Conservation (phyloP, 768 basidiomycete genomes). For the Pulveroboletus sp. region DNA sequence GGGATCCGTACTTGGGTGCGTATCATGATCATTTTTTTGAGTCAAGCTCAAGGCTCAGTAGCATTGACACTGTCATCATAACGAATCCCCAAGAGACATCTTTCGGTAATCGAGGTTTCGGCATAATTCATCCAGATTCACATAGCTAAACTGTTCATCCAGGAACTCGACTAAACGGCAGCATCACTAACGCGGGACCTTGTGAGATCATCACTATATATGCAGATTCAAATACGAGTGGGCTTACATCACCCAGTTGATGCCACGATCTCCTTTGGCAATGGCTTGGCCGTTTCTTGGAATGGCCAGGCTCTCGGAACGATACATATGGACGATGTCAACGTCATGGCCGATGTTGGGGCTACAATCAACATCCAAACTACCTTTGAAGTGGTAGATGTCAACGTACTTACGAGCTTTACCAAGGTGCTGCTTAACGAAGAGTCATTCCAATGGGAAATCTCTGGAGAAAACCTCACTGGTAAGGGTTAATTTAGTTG, state of each 20-base stretch:
- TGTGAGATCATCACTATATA: constrained; percentile 40
- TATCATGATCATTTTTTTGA: background rate
- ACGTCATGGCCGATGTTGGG: constrained; percentile 60
- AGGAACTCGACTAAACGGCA: constrained; percentile 54
- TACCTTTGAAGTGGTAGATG: constrained; percentile 53
- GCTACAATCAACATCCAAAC: constrained; percentile 51
- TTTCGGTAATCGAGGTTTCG: constrained; percentile 40
- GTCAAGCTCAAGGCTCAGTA: constrained; percentile 19
- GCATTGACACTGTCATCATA: constrained; percentile 60
- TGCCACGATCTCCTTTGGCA: constrained; percentile 59
- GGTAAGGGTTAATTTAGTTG: constrained; percentile 31
- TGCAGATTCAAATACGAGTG: background rate
- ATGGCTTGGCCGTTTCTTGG: constrained; percentile 61
- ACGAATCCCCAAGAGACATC: constrained; percentile 49
- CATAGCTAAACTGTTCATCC: constrained; percentile 2
- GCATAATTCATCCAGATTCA: background rate
- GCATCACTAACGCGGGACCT: constrained; percentile 66
- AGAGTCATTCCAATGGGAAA: constrained; percentile 66
- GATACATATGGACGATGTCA: constrained; percentile 56
- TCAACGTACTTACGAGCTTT: constrained; percentile 55
- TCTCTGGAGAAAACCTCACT: constrained; percentile 58
- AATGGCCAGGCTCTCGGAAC: constrained; percentile 50
- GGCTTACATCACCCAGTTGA: constrained; percentile 42
- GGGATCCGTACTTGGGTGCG: constrained; percentile 50
- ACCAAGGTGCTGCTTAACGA: constrained; percentile 61